Conservation (phyloP, 768 basidiomycete species). For the Leccinum aurantiacum region DNA sequence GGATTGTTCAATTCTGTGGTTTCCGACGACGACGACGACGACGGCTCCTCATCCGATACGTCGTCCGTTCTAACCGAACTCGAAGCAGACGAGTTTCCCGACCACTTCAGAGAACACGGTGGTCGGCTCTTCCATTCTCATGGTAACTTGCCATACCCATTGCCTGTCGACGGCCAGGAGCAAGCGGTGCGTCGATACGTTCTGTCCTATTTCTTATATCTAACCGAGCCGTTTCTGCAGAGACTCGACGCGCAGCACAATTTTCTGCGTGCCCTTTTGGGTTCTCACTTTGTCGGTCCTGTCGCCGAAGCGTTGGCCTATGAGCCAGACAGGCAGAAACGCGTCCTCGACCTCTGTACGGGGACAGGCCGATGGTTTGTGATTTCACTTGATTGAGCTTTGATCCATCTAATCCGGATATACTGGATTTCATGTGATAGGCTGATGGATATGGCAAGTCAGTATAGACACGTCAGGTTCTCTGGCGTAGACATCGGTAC, state of each 20-base stretch:
- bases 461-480: constrained; percentile 65
- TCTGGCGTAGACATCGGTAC: constrained; percentile 76
- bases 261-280: constrained; percentile 49
- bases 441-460: constrained; percentile 71
- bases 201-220: background rate
- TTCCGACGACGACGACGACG: constrained; percentile 36
- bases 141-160: constrained; percentile 60
- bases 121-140: constrained; percentile 71
- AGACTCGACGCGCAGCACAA: constrained; percentile 52
- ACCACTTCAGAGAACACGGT: constrained; percentile 56
- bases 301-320: constrained; percentile 50
- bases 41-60: constrained; percentile 41
- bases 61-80: constrained; percentile 49
- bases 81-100: constrained; percentile 52
- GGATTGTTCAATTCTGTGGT: constrained; percentile 6
- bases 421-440: constrained; percentile 38
- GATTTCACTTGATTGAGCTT: constrained; percentile 16
- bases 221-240: constrained; percentile 34
- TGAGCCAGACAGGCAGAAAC: constrained; percentile 41
- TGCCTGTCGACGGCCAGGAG: constrained; percentile 72
- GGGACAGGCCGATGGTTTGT: constrained; percentile 73
- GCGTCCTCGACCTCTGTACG: constrained; percentile 73
- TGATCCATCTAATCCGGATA: constrained; percentile 18
- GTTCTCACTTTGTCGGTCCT: constrained; percentile 61
- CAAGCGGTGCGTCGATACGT: constrained; percentile 50